These are phyloP conservation scores for Penicillium egyptiacum DNA, from an alignment of 495 filamentous ascomycete genomes.

Conservation along the genomic window DNA sequence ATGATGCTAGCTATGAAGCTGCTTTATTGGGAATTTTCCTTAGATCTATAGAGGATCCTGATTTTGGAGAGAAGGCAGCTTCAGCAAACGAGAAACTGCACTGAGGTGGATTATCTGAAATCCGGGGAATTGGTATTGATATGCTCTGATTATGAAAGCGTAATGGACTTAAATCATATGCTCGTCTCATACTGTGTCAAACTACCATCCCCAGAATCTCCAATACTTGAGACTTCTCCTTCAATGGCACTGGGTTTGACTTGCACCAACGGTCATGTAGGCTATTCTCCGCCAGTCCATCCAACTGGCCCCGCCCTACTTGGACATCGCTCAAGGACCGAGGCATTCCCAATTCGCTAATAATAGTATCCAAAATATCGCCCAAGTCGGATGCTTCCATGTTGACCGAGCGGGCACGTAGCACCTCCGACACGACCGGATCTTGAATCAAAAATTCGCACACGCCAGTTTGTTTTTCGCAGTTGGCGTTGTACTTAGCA, in stretches of 20 bases:
- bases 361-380: conserved; percentile 55
- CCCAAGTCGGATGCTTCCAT: conserved; percentile 46
- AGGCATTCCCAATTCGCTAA: conserved; percentile 56
- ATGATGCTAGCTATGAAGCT: no score
- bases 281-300: conserved; percentile 51
- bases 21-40: no score
- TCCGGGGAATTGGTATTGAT: conserved; percentile 8
- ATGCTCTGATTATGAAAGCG: conserved; percentile 5
- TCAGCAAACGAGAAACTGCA: background rate
- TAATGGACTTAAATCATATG: background rate
- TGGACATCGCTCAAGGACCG: conserved; percentile 55
- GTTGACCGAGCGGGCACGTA: conserved; percentile 39
- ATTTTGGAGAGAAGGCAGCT: no score
- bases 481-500: conserved; percentile 47
- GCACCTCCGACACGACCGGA: conserved; percentile 39
- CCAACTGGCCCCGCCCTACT: conserved; percentile 54
- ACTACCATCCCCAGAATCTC: conserved; percentile 55
- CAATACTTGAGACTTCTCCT: conserved; percentile 51
- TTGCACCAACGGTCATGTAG: conserved; percentile 52
- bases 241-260: conserved; percentile 52
- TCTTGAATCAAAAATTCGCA: conserved; percentile 52
- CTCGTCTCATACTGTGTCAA: conserved; percentile 3
- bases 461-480: conserved; percentile 46
- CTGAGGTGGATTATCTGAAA: background rate
- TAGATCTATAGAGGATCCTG: no score